Percentiles rank a stretch among this genome's conserved stretches.
These are phyloP conservation scores for Diaporthe sp. DNA, from an alignment of 2,329 filamentous ascomycete genomes.

Conservation along the genomic window DNA sequence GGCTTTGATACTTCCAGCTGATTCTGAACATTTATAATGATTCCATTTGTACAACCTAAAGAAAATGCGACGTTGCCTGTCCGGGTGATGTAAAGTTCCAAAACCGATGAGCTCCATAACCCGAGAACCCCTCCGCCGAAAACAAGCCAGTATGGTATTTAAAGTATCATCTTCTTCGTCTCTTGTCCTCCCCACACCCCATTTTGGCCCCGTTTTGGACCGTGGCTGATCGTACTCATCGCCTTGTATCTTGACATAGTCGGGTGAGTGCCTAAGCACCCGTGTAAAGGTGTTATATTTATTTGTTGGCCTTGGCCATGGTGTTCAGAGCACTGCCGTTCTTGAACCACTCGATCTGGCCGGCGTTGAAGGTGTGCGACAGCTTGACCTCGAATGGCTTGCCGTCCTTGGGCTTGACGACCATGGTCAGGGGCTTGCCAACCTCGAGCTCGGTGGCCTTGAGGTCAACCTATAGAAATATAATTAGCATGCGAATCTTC, in stretches of 20 bases:
- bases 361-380: slow-evolving; percentile 96
- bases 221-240: not conserved
- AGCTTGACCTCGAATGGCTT: slow-evolving; percentile 85
- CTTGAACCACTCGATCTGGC: slow-evolving; percentile 99
- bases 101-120: slow-evolving; percentile 44
- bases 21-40: slow-evolving; percentile 44
- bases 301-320: slow-evolving; percentile 82
- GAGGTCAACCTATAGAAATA: slow-evolving; percentile 77
- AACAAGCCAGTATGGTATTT: slow-evolving; percentile 41
- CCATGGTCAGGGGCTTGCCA: slow-evolving; percentile 92
- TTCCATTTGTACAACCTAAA: slow-evolving; percentile 55
- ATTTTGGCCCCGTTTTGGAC: slow-evolving; percentile 22
- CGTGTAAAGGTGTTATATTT: slow-evolving; percentile 36
- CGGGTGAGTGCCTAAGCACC: not conserved
- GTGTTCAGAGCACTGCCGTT: slow-evolving; percentile 98
- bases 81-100: slow-evolving; percentile 38
- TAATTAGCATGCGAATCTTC: not conserved
- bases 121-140: slow-evolving; percentile 33
- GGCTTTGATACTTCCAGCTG: too few species aligned
- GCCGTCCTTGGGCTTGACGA: slow-evolving; percentile 92
- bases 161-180: slow-evolving; percentile 46
- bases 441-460: slow-evolving; percentile 90
- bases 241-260: slow-evolving; percentile 22
- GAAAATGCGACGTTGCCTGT: slow-evolving; percentile 42
- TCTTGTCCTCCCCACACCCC: slow-evolving; percentile 49